Conservation (phyloP, 2,329 filamentous ascomycete genomes). For the Aspergillus ibericus region DNA sequence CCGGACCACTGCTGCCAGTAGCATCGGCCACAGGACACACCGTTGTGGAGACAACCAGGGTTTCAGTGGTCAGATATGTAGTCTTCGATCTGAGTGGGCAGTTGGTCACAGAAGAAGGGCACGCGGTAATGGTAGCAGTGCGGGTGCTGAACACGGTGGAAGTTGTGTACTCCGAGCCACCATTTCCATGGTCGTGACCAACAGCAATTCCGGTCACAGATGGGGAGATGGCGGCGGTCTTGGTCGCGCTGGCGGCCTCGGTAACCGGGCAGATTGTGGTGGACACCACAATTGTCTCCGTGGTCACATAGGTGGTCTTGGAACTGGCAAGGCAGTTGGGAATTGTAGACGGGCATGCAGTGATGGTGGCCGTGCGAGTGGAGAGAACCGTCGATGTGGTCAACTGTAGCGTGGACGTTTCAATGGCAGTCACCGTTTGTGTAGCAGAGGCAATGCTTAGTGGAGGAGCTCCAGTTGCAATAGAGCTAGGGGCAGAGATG, state of each 20-base stretch:
- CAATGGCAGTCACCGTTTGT: background rate
- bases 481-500: background rate
- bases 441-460: background rate
- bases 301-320: background rate
- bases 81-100: constrained; percentile 24
- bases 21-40: constrained; percentile 20
- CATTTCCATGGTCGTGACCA: background rate
- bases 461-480: background rate
- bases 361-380: background rate
- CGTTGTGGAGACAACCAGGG: constrained; percentile 22
- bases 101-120: constrained; percentile 27
- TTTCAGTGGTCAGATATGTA: constrained; percentile 24
- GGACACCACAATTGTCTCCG: background rate
- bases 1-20: background rate
- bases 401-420: background rate
- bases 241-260: background rate
- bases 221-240: background rate
- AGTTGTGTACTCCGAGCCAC: constrained; percentile 12
- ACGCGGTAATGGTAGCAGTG: constrained; percentile 28
- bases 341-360: background rate
- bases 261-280: constrained; percentile 1
- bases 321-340: background rate
- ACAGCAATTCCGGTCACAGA: background rate
- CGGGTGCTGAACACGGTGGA: constrained; percentile 25
- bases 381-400: background rate